Base-by-base conservation (phyloP, 805 yeast genomes). In the Pichia kluyveri region DNA sequence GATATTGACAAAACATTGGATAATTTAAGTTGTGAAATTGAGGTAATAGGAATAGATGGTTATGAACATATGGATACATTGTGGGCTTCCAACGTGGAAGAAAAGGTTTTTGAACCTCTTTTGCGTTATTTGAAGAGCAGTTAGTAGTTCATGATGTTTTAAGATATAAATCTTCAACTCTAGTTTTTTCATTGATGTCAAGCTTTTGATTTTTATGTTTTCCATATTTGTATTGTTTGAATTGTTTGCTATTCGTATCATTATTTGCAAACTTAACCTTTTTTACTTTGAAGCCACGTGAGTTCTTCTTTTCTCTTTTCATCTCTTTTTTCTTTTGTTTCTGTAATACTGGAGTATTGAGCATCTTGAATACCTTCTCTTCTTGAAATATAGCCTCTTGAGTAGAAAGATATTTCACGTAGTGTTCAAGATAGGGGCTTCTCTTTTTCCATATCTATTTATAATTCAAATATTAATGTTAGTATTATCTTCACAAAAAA, bases 41-140 rank as follows among this genome's bases (percentile, higher is more conserved):
- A 63, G 26, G 44, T 49, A 1, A 68, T 79, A 14, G 79, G 82
- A 2, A 76, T 89, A 0, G 71, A 69, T 0, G 68, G 69, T n/a
- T 88, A 89, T 63, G 98, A 90, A 65, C 98, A 90, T 65, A 69
- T 90, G 60, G 98, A 91, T 60, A 77, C 91, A 48, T 66, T 90
- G 15, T 90, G 98, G 98, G 96, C 95, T 10, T 65, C 73, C 10
- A 79, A 81, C 46, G 86, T 84, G 1, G 76, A 70, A 28, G 53
- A 60, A 1, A 53, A 65, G 31, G 80, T 79, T 0, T 69, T 76
- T 43, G 31, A 36, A 2, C 47, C 43, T 14, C n/a, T 44, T 19
- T 8, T 44, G 2, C 8, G 34, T 11, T 10, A 31, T 1, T 12
- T 44, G 14, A 30, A 36, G 14, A 34, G 26, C 14, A 7, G 6